phyloP scores from a whole-genome alignment of 176 grass and related monocot species.

The Zizania latifolia region DNA sequence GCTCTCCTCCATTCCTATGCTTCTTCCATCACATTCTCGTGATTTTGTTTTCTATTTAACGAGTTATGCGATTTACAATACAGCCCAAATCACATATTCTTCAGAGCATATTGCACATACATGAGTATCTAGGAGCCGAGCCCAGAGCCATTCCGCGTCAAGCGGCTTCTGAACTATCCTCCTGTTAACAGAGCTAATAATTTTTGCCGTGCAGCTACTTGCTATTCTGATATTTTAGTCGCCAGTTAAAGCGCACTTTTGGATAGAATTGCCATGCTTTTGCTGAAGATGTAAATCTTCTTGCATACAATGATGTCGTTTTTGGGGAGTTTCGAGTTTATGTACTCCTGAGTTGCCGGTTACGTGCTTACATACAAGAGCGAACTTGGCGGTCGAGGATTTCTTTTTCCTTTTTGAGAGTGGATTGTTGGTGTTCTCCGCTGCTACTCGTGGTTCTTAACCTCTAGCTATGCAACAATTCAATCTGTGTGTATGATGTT shows the following conservation, averaged over 20 bases:
- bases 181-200: slow-evolving; percentile 49
- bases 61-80: background rate
- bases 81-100: background rate
- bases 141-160: background rate
- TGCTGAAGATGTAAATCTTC: background rate
- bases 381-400: no score
- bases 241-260: background rate
- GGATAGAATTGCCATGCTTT: background rate
- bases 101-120: slow-evolving; percentile 26
- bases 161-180: background rate
- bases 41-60: no score
- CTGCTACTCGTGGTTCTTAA: no score
- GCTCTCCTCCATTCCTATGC: slow-evolving; percentile 79
- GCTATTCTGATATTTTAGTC: background rate
- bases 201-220: slow-evolving; percentile 25
- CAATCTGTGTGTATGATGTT: no score
- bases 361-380: background rate
- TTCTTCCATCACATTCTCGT: slow-evolving; percentile 61
- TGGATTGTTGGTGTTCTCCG: no score
- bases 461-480: no score
- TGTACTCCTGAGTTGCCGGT: background rate
- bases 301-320: background rate
- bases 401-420: background rate
- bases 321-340: background rate
- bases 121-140: slow-evolving; percentile 1